phyloP scores from a whole-genome alignment of 768 basidiomycete species.

The Leccinum pellstonianum region DNA sequence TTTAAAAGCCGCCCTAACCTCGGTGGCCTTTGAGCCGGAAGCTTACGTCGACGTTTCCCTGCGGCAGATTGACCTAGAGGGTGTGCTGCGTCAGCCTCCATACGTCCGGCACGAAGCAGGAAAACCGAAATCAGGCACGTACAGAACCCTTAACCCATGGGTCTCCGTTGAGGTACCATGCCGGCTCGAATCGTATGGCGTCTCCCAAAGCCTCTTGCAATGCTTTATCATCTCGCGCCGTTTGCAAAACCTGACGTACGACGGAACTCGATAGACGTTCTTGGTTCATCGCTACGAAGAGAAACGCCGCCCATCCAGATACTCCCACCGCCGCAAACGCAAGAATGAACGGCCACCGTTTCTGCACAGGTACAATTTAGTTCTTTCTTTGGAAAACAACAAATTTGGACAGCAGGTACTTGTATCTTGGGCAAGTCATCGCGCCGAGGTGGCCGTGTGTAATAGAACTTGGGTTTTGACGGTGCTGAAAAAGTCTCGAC shows the following conservation, averaged over 20 bases:
- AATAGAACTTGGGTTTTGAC: constrained; percentile 45
- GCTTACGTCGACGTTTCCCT: constrained; percentile 76
- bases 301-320: constrained; percentile 65
- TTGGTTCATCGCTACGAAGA: constrained; percentile 70
- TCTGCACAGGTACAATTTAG: constrained; percentile 16
- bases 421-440: constrained; percentile 43
- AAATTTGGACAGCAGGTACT: constrained; percentile 23
- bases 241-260: constrained; percentile 61
- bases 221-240: constrained; percentile 50
- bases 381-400: not conserved
- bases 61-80: constrained; percentile 63
- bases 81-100: not conserved
- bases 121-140: constrained; percentile 26
- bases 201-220: constrained; percentile 60
- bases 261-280: constrained; percentile 78
- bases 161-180: constrained; percentile 68
- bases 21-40: constrained; percentile 73
- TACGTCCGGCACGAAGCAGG: not conserved
- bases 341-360: constrained; percentile 58
- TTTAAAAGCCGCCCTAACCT: constrained; percentile 39
- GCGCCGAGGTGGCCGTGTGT: constrained; percentile 38
- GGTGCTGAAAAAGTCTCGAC: constrained; percentile 43
- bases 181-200: constrained; percentile 40
- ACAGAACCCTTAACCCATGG: constrained; percentile 70
- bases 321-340: constrained; percentile 52